Evolutionary conservation across 2,329 filamentous ascomycete genomes (phyloP).

Genomic region (Colletotrichum sublineola): DNA sequence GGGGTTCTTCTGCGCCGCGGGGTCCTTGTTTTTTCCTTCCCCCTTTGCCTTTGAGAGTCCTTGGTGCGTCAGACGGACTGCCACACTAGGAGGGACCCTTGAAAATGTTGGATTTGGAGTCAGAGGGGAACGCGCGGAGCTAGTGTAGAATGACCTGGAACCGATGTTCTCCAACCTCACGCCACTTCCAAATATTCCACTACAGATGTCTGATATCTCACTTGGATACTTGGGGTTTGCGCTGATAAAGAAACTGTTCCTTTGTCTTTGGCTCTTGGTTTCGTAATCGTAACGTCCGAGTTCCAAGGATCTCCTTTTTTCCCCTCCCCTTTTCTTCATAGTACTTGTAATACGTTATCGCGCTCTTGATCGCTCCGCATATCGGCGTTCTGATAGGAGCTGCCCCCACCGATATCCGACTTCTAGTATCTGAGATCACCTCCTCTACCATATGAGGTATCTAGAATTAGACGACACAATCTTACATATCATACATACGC

Average conservation of each 20-base stretch:
- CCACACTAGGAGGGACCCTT: slow-evolving; percentile 19
- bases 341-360: neutral
- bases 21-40: slow-evolving; percentile 19
- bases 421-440: slow-evolving; percentile 21
- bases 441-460: neutral
- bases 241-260: slow-evolving; percentile 11
- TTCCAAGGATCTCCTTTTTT: neutral
- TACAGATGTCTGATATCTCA: neutral
- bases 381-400: slow-evolving; percentile 23
- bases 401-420: slow-evolving; percentile 24
- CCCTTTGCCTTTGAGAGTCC: neutral
- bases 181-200: slow-evolving; percentile 14
- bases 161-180: slow-evolving; percentile 27
- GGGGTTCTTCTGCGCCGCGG: slow-evolving; percentile 38
- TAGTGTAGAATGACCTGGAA: slow-evolving; percentile 38
- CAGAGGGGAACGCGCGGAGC: slow-evolving; percentile 25
- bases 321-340: neutral
- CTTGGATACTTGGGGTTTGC: slow-evolving; percentile 5
- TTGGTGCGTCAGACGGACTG: neutral
- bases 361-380: slow-evolving; percentile 10
- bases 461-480: neutral
- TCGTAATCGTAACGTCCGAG: neutral
- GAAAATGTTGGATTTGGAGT: slow-evolving; percentile 32
- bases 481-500: neutral
- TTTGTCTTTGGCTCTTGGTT: neutral